phyloP scores from a whole-genome alignment of 192 early-diverging fungal genomes.

The Spizellomyces punctatus region DNA sequence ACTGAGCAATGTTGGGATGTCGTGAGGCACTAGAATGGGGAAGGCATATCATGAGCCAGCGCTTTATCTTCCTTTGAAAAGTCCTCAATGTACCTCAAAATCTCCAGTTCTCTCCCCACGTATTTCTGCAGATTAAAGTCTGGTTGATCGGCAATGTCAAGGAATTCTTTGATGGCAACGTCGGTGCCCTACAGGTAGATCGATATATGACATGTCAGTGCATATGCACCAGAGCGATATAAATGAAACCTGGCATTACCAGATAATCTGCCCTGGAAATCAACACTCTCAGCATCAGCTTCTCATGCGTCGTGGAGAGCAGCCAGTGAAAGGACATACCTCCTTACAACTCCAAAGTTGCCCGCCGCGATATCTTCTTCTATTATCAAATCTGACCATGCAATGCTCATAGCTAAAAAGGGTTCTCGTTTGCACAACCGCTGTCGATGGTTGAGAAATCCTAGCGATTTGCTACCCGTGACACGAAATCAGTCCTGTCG shows the following conservation, averaged over 20 bases:
- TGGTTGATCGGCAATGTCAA: conserved; percentile 41
- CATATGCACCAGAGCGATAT: not conserved
- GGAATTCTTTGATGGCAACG: conserved; percentile 50
- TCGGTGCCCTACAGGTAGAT: conserved; percentile 37
- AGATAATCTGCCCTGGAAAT: not conserved
- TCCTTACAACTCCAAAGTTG: conserved; percentile 11
- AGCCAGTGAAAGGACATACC: not conserved
- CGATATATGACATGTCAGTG: not conserved
- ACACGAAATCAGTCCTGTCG: too few relatives aligned
- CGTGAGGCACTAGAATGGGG: not conserved
- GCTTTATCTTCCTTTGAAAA: too few relatives aligned
- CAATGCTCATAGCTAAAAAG: conserved; percentile 1
- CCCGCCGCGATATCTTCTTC: conserved; percentile 5
- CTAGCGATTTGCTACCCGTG: too few relatives aligned
- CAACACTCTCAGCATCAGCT: not conserved
- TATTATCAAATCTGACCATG: conserved; percentile 9
- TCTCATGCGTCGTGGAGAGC: not conserved
- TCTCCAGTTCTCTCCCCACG: conserved; percentile 46
- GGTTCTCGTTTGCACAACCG: too few relatives aligned
- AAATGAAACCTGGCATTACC: not conserved
- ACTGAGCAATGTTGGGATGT: conserved; percentile 54
- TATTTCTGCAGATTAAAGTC: conserved; percentile 46
- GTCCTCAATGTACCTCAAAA: conserved; percentile 27
- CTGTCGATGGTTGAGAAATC: too few relatives aligned
- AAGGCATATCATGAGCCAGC: too few relatives aligned